Conservation (phyloP, 129 eudicot genomes). For the Tagetes patula region DNA sequence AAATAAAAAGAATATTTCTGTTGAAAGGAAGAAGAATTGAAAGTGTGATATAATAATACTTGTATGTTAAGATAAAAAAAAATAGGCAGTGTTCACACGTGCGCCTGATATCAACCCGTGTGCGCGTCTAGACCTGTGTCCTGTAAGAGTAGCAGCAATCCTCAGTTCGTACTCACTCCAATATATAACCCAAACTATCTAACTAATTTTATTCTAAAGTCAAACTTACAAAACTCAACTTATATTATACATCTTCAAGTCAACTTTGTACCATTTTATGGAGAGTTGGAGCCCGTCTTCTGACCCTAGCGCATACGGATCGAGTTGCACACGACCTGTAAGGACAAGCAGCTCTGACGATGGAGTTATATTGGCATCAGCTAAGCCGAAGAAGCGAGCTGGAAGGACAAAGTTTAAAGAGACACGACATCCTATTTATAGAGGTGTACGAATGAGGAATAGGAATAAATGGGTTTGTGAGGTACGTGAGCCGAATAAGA, state of each 20-base stretch:
- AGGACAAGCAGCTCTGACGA: conserved; percentile 39
- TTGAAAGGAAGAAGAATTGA: background rate
- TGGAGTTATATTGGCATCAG: conserved; percentile 47
- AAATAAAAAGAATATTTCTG: background rate
- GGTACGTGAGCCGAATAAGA: conserved; percentile 54
- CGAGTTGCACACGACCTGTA: background rate
- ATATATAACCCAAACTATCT: conserved; percentile 17
- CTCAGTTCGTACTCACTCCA: background rate
- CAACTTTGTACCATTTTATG: conserved; percentile 24
- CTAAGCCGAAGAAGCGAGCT: conserved; percentile 61
- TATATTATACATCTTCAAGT: background rate
- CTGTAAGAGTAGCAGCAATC: background rate
- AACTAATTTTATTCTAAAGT: background rate
- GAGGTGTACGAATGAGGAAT: conserved; percentile 62
- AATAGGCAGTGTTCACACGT: conserved; percentile 22
- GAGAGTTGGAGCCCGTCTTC: conserved; percentile 31
- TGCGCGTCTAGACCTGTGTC: conserved; percentile 28
- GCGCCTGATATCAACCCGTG: conserved; percentile 30
- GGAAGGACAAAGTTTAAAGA: conserved; percentile 77
- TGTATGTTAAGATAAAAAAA: conserved; percentile 16
- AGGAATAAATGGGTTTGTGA: conserved; percentile 73
- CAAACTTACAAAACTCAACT: conserved; percentile 12
- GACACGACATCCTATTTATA: conserved; percentile 75
- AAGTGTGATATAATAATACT: background rate
- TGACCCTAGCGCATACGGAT: conserved; percentile 29